Evolutionary conservation across 352 stramenopile genomes (phyloP), one percentile per base, ranked within the genome.

Genomic region (Pythium aquatile): DNA sequence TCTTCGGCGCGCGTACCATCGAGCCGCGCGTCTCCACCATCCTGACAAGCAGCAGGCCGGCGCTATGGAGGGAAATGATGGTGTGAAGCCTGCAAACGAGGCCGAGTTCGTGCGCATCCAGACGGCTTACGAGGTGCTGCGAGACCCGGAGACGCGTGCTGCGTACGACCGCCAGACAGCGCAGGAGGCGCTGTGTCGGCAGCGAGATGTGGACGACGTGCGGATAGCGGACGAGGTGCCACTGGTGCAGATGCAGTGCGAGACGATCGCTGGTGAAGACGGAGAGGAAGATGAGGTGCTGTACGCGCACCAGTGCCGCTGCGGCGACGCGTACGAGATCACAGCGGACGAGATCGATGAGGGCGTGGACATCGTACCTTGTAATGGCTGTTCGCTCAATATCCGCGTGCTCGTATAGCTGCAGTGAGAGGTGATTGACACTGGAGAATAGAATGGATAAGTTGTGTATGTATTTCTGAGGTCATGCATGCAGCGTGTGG

Each of bases 351-450:
- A 94, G 48, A 66, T 94, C 30, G 37, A 77, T 6, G 84, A 92
- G 32, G 77, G 76, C 24, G 74, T 88, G 40, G 72, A 91, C 55
- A 72, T 93, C 8, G 81, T 91, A 20, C 81, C 86, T 0, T 94
- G 86, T 70, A 85, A 81, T 33, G 86, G 86, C 30, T 94, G 86
- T 72, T 94, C 86, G 30, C 66, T 93, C 47, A 79, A 93, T 63
- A 92, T 94, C 48, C 80, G 81, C 20, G 85, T 94, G 46, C 7
- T 85, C 37, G 47, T 42, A 17, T 51, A 24, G 17, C 20, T 7
- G 24, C 24, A 20, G 7, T 39, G 35, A 49, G 37, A 69, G 26
- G 37, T 49, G 35, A 26, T 47, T 24, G 20, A 24, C 20, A 24
- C 20, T 24, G 20, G 20, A 26, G 16, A 47, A 47, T 47, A 47